These are phyloP conservation scores for Pneumocystis canis DNA, from an alignment of 1,139 yeast genomes.

Conservation along the genomic window DNA sequence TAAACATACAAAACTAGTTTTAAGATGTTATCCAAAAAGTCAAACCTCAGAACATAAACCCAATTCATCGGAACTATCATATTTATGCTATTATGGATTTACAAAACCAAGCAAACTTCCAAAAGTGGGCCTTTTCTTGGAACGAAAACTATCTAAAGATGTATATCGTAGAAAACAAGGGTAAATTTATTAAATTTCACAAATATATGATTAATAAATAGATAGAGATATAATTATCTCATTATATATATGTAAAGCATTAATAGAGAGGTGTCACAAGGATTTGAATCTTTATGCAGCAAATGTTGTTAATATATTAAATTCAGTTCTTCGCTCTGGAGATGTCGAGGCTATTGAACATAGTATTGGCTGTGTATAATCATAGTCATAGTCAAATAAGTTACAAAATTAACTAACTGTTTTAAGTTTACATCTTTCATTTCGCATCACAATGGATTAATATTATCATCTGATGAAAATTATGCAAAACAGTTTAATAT, in stretches of 20 bases:
- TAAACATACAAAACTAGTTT: constrained; percentile 76
- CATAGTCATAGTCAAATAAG: neutral
- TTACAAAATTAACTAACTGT: neutral
- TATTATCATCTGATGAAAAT: constrained; percentile 56
- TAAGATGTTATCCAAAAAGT: constrained; percentile 89
- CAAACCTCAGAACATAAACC: constrained; percentile 75
- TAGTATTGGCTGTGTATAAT: constrained; percentile 24
- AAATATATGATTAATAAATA: neutral
- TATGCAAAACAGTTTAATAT: constrained; percentile 40
- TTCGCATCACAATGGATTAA: constrained; percentile 45
- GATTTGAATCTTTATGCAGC: constrained; percentile 72
- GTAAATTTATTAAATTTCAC: constrained; percentile 1
- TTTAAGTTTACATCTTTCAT: constrained; percentile 42
- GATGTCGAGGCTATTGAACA: constrained; percentile 47
- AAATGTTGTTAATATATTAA: constrained; percentile 28
- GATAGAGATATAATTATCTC: constrained; percentile 58
- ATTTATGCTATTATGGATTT: constrained; percentile 79
- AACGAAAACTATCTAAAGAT: constrained; percentile 50
- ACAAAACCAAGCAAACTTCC: constrained; percentile 77
- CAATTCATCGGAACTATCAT: constrained; percentile 78
- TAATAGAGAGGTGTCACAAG: constrained; percentile 63
- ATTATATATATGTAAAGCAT: constrained; percentile 48
- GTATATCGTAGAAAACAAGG: constrained; percentile 51
- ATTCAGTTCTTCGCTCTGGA: constrained; percentile 31
- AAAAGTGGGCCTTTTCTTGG: constrained; percentile 62